A percentile compares a stretch with the other conserved stretches of the same genome.
phyloP scores from a whole-genome alignment of 2,329 filamentous ascomycete species.

The Epichloe sylvatica region DNA sequence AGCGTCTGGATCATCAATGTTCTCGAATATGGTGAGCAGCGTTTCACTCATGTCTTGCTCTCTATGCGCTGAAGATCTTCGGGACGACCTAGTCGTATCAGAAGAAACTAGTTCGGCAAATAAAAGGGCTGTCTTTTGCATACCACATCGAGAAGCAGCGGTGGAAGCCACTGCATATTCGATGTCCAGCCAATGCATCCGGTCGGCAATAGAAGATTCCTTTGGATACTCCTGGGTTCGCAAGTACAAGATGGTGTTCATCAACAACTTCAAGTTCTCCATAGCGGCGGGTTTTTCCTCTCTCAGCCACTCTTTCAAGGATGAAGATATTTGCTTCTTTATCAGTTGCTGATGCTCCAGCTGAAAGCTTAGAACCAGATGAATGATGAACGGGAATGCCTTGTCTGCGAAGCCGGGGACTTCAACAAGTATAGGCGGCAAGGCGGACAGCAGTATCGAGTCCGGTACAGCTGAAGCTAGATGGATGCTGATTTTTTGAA shows the following conservation, averaged over 20 bases:
- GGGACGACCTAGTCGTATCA: slow-evolving; percentile 41
- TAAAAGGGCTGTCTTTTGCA: slow-evolving; percentile 76
- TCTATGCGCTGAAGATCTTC: slow-evolving; percentile 49
- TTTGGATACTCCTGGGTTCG: slow-evolving; percentile 61
- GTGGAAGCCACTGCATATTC: slow-evolving; percentile 56
- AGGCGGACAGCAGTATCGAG: slow-evolving; percentile 54
- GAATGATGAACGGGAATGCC: slow-evolving; percentile 71
- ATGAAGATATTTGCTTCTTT: slow-evolving; percentile 50
- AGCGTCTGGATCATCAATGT: slow-evolving; percentile 87
- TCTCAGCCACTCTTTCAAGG: slow-evolving; percentile 50
- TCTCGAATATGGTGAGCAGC: slow-evolving; percentile 72
- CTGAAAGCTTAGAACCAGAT: slow-evolving; percentile 62
- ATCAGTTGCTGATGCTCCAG: slow-evolving; percentile 44
- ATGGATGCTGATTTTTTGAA: slow-evolving; percentile 44
- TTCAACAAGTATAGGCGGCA: slow-evolving; percentile 50
- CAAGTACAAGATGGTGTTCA: slow-evolving; percentile 77
- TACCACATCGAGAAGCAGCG: slow-evolving; percentile 63
- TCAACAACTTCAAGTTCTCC: slow-evolving; percentile 55
- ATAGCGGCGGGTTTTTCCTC: slow-evolving; percentile 25
- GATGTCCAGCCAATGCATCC: slow-evolving; percentile 73
- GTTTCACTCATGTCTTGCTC: slow-evolving; percentile 49
- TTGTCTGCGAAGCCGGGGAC: slow-evolving; percentile 58
- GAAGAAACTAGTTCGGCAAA: slow-evolving; percentile 62
- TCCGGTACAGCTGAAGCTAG: slow-evolving; percentile 45
- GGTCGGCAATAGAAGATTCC: slow-evolving; percentile 66